Evolutionary conservation across 495 filamentous ascomycete species (phyloP), one percentile per base, ranked within the genome.

Genomic region (Penicillium chermesinum): DNA sequence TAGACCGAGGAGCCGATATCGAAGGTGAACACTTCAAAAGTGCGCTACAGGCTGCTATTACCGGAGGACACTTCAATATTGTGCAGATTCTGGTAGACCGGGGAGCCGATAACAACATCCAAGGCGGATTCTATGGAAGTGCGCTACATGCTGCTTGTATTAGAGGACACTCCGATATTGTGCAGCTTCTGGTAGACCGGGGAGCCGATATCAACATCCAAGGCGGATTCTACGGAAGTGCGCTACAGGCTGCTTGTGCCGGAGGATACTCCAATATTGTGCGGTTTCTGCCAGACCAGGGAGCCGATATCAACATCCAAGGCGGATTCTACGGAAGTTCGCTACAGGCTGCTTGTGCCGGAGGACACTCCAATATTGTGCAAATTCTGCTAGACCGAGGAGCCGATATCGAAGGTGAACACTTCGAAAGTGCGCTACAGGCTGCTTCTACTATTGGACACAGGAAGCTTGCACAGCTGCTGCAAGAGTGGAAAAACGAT

Each of bases 1-100:
- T 44, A 1, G 16, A 44, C n/a, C 14, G 20, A 10, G 41, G 41
- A 44, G 41, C 41, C n/a, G 18, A 44, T 33, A 27, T 44, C 30
- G 34, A 34, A 7, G 15, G 14, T 13, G 3, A 44, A 17, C 15
- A 9, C 20, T 35, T 34, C 30, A 16, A 16, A 0, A 35, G 10
- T 39, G 37, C 16, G 4, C 12, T 17, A 8, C 12, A 39, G 18
- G 37, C 37, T 39, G 16, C 37, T 4, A 17, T 7, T 39, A 10
- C 19, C 4, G 37, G 16, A 39, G 37, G 37, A 39, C 37, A 39
- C 12, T 8, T 17, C 4, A 15, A 19, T 13, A 44, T 33, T 44
- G 17, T 34, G 14, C 41, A 2, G 21, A 19, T 32, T 5, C 12
- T 25, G 2, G 2, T 44, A 0, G 25, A 32, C 4, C 3, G 1